phyloP scores from a whole-genome alignment of 768 basidiomycete genomes.

The Trametes cubensis region DNA sequence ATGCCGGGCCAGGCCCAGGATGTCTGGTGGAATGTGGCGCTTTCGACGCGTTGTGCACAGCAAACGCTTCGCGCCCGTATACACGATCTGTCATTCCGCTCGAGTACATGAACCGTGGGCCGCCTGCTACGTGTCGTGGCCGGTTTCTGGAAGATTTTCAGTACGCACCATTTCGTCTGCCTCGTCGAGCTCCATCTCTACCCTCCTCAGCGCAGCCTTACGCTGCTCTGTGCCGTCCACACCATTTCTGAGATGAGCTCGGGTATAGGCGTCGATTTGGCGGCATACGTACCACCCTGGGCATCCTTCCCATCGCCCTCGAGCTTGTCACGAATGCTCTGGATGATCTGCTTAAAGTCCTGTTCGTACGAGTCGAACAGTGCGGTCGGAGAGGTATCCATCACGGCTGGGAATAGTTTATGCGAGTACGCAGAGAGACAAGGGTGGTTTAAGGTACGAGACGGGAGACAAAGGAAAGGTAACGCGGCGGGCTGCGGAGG shows the following conservation, averaged over 20 bases:
- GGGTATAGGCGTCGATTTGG: neutral
- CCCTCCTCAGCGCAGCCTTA: slow-evolving; percentile 76
- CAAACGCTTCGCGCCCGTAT: neutral
- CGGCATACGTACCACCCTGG: slow-evolving; percentile 58
- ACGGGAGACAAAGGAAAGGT: neutral
- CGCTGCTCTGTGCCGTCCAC: slow-evolving; percentile 65
- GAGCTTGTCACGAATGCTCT: slow-evolving; percentile 75
- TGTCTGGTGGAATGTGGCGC: too few species aligned
- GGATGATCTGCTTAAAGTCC: slow-evolving; percentile 85
- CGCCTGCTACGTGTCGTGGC: too few species aligned
- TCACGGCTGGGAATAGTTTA: slow-evolving; percentile 31
- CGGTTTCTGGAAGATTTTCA: too few species aligned
- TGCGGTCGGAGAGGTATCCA: slow-evolving; percentile 83
- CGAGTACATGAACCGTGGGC: too few species aligned
- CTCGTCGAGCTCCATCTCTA: slow-evolving; percentile 96
- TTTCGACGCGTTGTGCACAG: too few species aligned
- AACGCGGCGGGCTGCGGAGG: neutral
- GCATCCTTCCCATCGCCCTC: slow-evolving; percentile 68
- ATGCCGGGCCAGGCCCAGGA: too few species aligned
- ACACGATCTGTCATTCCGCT: neutral
- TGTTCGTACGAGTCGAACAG: slow-evolving; percentile 92
- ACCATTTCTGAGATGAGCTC: neutral
- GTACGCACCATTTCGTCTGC: slow-evolving; percentile 90
- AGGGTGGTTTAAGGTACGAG: too few species aligned
- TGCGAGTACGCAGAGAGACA: neutral